Evolutionary conservation across 2,329 filamentous ascomycete genomes (phyloP).

Genomic region (Penicillium sp.): DNA sequence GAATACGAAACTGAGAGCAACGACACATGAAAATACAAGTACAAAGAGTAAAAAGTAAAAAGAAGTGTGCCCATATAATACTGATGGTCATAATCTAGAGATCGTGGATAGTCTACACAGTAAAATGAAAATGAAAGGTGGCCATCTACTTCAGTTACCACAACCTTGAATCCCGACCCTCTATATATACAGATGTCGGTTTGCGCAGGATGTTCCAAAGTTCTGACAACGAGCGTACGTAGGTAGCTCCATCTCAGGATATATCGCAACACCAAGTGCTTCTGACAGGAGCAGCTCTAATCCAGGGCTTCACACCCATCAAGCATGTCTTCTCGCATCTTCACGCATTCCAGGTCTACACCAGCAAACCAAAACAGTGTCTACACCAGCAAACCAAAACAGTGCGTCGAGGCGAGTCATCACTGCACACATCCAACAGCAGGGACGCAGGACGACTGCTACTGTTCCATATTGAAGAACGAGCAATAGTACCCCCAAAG

Average conservation of each 20-base stretch:
- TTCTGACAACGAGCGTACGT: background rate
- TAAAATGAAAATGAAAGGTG: background rate
- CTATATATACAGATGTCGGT: background rate
- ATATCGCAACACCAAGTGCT: constrained; percentile 23
- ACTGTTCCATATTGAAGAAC: background rate
- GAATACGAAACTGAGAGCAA: too few relatives aligned
- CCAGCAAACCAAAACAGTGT: too few relatives aligned
- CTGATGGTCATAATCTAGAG: too few relatives aligned
- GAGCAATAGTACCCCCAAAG: constrained; percentile 66
- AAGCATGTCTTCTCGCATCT: constrained; percentile 78
- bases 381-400: constrained; percentile 70
- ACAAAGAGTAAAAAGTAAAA: too few relatives aligned
- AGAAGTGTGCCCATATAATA: too few relatives aligned
- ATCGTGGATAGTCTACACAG: too few relatives aligned
- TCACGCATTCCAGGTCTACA: constrained; percentile 69
- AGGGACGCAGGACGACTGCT: constrained; percentile 32
- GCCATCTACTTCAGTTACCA: background rate
- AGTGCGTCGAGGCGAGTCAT: constrained; percentile 76
- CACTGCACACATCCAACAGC: constrained; percentile 78
- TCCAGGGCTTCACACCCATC: constrained; percentile 64
- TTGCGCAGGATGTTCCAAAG: background rate
- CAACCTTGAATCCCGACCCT: background rate
- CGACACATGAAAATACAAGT: too few relatives aligned
- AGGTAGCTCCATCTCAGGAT: background rate
- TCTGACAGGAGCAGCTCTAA: constrained; percentile 37